Conservation (phyloP, 2,329 filamentous ascomycete species). For the Sporothrix pseudoabietina region DNA sequence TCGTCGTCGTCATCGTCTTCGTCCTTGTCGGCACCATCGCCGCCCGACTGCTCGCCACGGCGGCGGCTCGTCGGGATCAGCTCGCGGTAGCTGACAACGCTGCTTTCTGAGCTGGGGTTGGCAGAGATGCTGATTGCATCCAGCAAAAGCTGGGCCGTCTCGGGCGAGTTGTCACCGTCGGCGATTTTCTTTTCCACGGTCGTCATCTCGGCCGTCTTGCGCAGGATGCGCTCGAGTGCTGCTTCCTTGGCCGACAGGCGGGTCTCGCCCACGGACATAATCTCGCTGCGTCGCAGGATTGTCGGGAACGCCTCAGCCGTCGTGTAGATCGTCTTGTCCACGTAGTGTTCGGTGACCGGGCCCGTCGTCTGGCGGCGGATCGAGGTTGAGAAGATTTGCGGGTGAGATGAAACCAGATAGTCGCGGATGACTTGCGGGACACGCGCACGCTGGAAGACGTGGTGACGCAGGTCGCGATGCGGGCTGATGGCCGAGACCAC, state of each 20-base stretch:
- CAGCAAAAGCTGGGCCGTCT: constrained; percentile 67
- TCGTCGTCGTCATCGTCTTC: constrained; percentile 47
- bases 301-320: constrained; percentile 88
- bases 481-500: constrained; percentile 79
- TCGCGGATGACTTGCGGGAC: constrained; percentile 83
- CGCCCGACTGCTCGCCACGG: constrained; percentile 38
- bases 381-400: constrained; percentile 77
- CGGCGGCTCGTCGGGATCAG: constrained; percentile 62
- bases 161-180: constrained; percentile 65
- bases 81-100: constrained; percentile 74
- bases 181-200: constrained; percentile 72
- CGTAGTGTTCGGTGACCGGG: constrained; percentile 70
- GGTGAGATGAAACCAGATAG: constrained; percentile 76
- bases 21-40: constrained; percentile 46
- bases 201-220: constrained; percentile 85
- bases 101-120: constrained; percentile 71
- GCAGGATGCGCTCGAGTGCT: constrained; percentile 84
- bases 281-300: constrained; percentile 83
- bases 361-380: constrained; percentile 70
- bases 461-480: constrained; percentile 78
- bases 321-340: constrained; percentile 82
- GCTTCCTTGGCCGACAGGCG: constrained; percentile 76
- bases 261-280: constrained; percentile 68
- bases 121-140: constrained; percentile 78
- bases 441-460: constrained; percentile 84